Percentiles rank a stretch among this genome's conserved stretches.
phyloP scores from a whole-genome alignment of 129 eudicot genomes.

The Tagetes patula region DNA sequence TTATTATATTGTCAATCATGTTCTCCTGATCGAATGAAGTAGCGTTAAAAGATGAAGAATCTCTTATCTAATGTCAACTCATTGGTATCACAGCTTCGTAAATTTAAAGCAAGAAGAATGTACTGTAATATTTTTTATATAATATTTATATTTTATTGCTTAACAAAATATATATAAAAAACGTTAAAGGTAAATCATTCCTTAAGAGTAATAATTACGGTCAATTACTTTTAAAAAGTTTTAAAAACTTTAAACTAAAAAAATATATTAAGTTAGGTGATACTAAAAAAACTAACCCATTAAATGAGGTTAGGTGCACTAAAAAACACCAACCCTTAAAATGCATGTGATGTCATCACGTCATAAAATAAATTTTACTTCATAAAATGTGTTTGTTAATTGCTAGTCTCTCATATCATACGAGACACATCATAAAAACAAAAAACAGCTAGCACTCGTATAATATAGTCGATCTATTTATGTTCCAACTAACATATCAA shows the following conservation, averaged over 20 bases:
- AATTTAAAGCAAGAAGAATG: neutral
- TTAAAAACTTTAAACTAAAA: neutral
- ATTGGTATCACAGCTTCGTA: neutral
- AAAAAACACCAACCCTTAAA: too few relatives aligned
- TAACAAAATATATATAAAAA: neutral
- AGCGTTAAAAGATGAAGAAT: slow-evolving; percentile 8
- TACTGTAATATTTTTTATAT: neutral
- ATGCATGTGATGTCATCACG: too few relatives aligned
- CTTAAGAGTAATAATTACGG: neutral
- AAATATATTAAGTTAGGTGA: neutral
- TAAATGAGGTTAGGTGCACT: too few relatives aligned
- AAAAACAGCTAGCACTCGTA: too few relatives aligned
- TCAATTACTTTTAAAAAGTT: neutral
- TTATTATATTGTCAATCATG: neutral
- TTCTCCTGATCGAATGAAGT: neutral
- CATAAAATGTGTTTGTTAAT: too few relatives aligned
- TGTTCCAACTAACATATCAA: too few relatives aligned
- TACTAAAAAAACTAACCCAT: too few relatives aligned
- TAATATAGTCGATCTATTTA: too few relatives aligned
- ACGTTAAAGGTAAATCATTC: neutral
- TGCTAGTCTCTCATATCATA: too few relatives aligned
- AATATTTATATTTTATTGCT: neutral
- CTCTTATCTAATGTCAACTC: slow-evolving; percentile 26
- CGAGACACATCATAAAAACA: too few relatives aligned
- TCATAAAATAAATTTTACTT: too few relatives aligned